Percentiles rank a stretch among this genome's conserved stretches.
Evolutionary conservation across 305 asterid genomes (phyloP).

Genomic region (Vinca major): DNA sequence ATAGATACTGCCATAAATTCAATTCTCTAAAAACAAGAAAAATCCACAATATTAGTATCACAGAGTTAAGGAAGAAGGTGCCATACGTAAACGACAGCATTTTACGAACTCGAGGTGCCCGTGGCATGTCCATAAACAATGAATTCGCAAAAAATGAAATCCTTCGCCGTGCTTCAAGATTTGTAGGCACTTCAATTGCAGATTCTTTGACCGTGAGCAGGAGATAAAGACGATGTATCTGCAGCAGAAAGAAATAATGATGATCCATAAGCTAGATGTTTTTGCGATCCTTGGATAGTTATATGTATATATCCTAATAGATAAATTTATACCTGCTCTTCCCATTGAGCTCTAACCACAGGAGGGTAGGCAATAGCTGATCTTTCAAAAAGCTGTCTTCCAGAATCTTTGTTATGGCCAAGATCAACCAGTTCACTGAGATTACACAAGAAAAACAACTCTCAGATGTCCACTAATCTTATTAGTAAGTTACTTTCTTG

Average conservation of each 20-base stretch:
- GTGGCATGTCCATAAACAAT: constrained; percentile 96
- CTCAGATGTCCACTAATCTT: neutral
- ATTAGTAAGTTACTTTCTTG: neutral
- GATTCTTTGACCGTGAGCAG: constrained; percentile 98
- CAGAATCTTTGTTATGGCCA: constrained; percentile 78
- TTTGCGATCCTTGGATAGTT: neutral
- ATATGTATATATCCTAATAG: neutral
- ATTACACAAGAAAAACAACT: constrained; percentile 2
- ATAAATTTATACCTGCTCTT: constrained; percentile 60
- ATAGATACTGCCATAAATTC: neutral
- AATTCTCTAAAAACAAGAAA: neutral
- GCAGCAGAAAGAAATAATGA: constrained; percentile 21
- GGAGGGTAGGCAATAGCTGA: constrained; percentile 73
- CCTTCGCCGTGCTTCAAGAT: constrained; percentile 96
- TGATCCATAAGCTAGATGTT: neutral
- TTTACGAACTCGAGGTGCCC: constrained; percentile 96
- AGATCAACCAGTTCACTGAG: constrained; percentile 79
- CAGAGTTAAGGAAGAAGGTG: constrained; percentile 1
- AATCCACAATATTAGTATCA: neutral
- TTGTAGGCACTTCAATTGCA: constrained; percentile 82
- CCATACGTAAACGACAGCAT: constrained; percentile 92
- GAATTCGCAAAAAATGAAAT: constrained; percentile 90
- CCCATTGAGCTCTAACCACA: constrained; percentile 84
- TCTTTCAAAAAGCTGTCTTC: constrained; percentile 77
- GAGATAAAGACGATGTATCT: constrained; percentile 92